Conservation (phyloP, 2,329 filamentous ascomycete genomes). For the Talaromyces sp. region DNA sequence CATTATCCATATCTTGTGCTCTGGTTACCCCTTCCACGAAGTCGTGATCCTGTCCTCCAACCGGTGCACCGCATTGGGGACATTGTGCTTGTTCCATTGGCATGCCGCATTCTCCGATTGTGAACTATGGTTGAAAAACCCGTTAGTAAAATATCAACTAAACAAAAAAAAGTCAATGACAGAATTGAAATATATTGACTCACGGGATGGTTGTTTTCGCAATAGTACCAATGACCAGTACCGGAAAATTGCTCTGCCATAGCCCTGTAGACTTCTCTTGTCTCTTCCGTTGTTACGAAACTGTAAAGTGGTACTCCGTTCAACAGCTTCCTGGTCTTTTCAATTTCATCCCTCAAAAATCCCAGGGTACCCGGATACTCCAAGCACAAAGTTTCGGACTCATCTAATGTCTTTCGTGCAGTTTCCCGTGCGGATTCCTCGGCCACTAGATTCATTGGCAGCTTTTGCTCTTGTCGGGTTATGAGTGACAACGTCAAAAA, state of each 20-base stretch:
- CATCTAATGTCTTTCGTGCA: not conserved
- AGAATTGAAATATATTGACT: not conserved
- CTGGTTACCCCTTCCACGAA: not conserved
- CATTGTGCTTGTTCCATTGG: not conserved
- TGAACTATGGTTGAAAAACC: not conserved
- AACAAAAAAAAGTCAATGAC: too few species aligned
- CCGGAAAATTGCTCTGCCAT: conserved; percentile 49
- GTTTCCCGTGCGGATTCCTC: not conserved
- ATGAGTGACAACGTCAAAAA: not conserved
- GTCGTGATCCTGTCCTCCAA: not conserved
- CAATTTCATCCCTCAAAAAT: not conserved
- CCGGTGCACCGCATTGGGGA: not conserved
- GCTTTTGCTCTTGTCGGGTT: not conserved
- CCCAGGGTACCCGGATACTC: not conserved
- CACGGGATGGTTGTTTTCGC: conserved; percentile 13
- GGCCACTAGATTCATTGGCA: not conserved
- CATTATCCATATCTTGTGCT: not conserved
- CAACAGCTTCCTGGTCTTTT: not conserved
- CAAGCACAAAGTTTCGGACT: not conserved
- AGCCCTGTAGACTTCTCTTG: conserved; percentile 45
- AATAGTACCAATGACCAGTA: conserved; percentile 47
- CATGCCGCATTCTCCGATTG: not conserved
- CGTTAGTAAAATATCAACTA: not conserved
- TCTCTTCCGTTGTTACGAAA: conserved; percentile 47
- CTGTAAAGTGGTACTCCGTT: conserved; percentile 10